A percentile compares a stretch with the other conserved stretches of the same genome.
Conservation (phyloP, 2,329 filamentous ascomycete genomes). For the Colletotrichum spinosum region DNA sequence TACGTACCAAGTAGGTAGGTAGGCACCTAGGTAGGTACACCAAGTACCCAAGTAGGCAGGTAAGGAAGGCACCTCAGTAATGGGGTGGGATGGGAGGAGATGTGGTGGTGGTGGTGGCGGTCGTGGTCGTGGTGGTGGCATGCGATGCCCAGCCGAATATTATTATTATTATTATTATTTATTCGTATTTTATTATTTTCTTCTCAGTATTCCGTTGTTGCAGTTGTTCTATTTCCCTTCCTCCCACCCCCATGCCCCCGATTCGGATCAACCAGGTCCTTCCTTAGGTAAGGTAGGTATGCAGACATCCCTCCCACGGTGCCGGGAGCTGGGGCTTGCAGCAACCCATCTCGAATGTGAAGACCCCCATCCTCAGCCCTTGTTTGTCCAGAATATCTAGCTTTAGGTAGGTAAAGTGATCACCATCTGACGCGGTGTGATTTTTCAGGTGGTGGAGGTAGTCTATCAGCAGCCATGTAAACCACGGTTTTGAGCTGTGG, state of each 20-base stretch:
- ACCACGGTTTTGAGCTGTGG: not conserved
- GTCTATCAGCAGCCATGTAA: not conserved
- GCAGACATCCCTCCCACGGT: constrained; percentile 15
- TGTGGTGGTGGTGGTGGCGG: not conserved
- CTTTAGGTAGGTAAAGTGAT: too few relatives aligned
- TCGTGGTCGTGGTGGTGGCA: not conserved
- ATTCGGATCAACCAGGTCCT: constrained; percentile 25
- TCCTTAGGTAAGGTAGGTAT: not conserved
- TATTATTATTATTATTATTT: not conserved
- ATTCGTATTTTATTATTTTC: not conserved
- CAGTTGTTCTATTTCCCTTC: not conserved
- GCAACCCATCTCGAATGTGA: constrained; percentile 1
- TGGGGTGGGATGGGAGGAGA: too few relatives aligned
- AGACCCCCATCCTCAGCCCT: not conserved
- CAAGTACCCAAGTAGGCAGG: not conserved
- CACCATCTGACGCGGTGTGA: too few relatives aligned
- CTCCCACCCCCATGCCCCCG: not conserved
- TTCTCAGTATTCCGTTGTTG: not conserved
- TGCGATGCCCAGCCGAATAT: constrained; percentile 6
- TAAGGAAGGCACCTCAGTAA: not conserved
- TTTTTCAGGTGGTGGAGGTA: not conserved
- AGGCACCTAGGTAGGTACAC: not conserved
- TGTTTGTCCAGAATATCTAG: not conserved
- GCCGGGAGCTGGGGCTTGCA: constrained; percentile 24
- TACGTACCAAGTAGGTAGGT: not conserved